Conservation (phyloP, 2,329 filamentous ascomycete genomes). For the Xylariaceae sp. region DNA sequence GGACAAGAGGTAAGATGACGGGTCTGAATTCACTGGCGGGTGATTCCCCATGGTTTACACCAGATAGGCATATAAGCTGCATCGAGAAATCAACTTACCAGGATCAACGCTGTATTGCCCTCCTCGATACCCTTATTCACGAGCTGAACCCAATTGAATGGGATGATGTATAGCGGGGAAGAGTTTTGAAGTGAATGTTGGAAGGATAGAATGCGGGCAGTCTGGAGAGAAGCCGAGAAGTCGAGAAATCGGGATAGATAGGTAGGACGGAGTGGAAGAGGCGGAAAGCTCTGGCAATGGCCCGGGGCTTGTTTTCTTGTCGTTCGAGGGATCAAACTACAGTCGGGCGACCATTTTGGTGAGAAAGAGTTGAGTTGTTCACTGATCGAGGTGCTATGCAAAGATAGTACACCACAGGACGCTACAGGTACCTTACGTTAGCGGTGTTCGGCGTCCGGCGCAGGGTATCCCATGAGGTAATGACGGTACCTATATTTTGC, state of each 20-base stretch:
- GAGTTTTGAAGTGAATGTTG: slow-evolving; percentile 2
- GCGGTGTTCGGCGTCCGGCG: slow-evolving; percentile 8
- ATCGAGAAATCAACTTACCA: slow-evolving; percentile 13
- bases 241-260: slow-evolving; percentile 13
- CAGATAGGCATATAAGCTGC: neutral
- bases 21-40: neutral
- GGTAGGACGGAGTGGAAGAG: slow-evolving; percentile 14
- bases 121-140: slow-evolving; percentile 5
- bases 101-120: slow-evolving; percentile 7
- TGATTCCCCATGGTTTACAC: neutral
- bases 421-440: slow-evolving; percentile 10
- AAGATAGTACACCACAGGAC: neutral
- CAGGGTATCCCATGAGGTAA: neutral
- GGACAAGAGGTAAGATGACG: neutral
- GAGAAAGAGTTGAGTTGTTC: slow-evolving; percentile 8
- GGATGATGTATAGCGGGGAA: neutral
- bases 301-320: slow-evolving; percentile 14
- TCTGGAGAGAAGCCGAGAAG: slow-evolving; percentile 5
- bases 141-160: slow-evolving; percentile 12
- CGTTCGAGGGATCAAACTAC: slow-evolving; percentile 6
- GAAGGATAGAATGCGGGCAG: slow-evolving; percentile 2
- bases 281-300: slow-evolving; percentile 15
- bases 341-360: slow-evolving; percentile 15
- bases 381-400: neutral
- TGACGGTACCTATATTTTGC: neutral